Base-by-base conservation (phyloP, 192 early-diverging fungal species). In the Rhizophagus clarus region DNA sequence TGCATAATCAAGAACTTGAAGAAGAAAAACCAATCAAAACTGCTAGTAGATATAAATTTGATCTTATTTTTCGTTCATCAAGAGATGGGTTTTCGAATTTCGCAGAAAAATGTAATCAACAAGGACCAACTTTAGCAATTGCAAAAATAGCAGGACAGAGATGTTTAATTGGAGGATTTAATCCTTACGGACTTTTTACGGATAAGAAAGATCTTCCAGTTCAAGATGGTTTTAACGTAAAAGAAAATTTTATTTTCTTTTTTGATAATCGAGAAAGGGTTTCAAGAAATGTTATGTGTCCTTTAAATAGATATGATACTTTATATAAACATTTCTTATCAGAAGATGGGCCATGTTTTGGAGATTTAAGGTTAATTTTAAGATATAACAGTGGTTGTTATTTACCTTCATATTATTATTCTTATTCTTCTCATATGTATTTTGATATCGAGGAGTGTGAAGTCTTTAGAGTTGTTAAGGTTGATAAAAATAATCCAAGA, bases 381-480 rank as follows among this genome's bases (percentile, higher is more conserved):
- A 32, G 47, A 70, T 70, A 70, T 70, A 40, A 42, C 9, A 42
- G 20, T 45, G 68, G 68, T n/a, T 31, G 22, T 22, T 70, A 70
- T 40, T 10, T 70, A 22, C 68, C 68, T 40, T 70, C 68, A n/a
- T 70, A 37, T 40, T 70, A 70, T 70, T 22, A 37, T 40, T 14
- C 32, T 40, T 70, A 70, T 70, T 70, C 22, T 20, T n/a, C 68
- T 70, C 29, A 70, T 22, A 37, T 42, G 68, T 70, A n/a, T 40
- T 70, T 70, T 70, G 68, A 70, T 70, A 70, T 70, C 10, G 68
- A 70, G n/a, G 68, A 70, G 11, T 70, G 68, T 70, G 68, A 70
- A 42, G 32, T 70, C 2, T 70, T 70, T 40, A 70, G n/a, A 37
- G 68, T 70, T 10, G 22, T 70, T 22, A 70, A 70, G 45, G 20